Evolutionary conservation across 352 stramenopile species (phyloP).

Genomic region (Phytophthora capsici): DNA sequence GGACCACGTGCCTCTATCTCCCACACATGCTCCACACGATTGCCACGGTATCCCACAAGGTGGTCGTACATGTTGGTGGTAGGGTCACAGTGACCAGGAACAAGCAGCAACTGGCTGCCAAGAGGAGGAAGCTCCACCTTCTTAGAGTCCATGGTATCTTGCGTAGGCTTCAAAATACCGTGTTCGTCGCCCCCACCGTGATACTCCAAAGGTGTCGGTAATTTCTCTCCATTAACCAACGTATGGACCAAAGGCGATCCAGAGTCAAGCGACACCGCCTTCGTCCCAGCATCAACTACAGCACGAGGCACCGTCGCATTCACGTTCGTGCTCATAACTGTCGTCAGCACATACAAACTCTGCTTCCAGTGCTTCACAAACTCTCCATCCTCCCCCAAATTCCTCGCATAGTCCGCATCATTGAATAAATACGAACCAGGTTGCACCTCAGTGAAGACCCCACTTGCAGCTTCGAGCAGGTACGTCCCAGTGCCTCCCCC

Average conservation of each 20-base stretch:
- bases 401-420: slow-evolving; percentile 74
- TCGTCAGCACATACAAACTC: slow-evolving; percentile 73
- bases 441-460: slow-evolving; percentile 80
- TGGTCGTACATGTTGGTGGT: slow-evolving; percentile 83
- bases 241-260: slow-evolving; percentile 61
- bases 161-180: slow-evolving; percentile 54
- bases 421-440: slow-evolving; percentile 83
- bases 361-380: slow-evolving; percentile 60
- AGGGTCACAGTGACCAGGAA: slow-evolving; percentile 76
- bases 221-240: slow-evolving; percentile 40
- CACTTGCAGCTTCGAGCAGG: slow-evolving; percentile 58
- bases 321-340: slow-evolving; percentile 67
- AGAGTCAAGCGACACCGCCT: slow-evolving; percentile 73
- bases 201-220: slow-evolving; percentile 57
- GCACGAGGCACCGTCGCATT: slow-evolving; percentile 41
- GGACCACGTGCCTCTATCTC: slow-evolving; percentile 59
- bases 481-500: slow-evolving; percentile 78
- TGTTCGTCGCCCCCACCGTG: slow-evolving; percentile 71
- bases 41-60: slow-evolving; percentile 61
- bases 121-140: slow-evolving; percentile 54
- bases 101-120: slow-evolving; percentile 64
- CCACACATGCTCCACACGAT: slow-evolving; percentile 63
- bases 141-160: slow-evolving; percentile 1
- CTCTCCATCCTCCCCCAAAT: slow-evolving; percentile 48
- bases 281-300: slow-evolving; percentile 79